Evolutionary conservation across 805 yeast species (phyloP), one percentile per base, ranked within the genome.

Genomic region (Kazachstania viticola): DNA sequence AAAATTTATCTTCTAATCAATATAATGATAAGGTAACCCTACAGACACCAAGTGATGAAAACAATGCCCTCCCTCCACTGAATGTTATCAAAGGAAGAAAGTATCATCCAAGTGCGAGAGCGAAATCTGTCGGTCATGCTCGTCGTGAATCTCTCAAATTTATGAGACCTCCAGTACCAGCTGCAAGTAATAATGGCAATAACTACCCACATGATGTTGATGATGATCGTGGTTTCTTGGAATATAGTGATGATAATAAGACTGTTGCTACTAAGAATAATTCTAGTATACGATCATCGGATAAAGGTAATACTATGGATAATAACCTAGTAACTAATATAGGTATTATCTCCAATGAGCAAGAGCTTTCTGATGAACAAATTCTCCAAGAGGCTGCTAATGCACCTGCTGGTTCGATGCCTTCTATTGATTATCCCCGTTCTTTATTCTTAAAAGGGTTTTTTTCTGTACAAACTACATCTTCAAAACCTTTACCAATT

Each of bases 381-480:
- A 67, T 72, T 28, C 54, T 73, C 37, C 61, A 56, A 11, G 56
- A 57, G 32, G 71, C 71, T 13, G 65, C 68, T 12, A 60, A 61
- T 38, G 85, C 93, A 11, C 71, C 75, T 35, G 73, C 78, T 2
- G 83, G 82, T 34, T 60, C 79, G 12, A 85, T 87, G 95, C 94
- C 93, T 17, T 84, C 95, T 1, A 84, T 88, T 53, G 95, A 87
- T 49, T 83, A 75, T 51, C 94, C 95, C 38, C 79, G 79, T 59
- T 87, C 94, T 2, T 68, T 87, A 42, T 85, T 84, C 62, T 67
- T 87, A 54, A 83, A 85, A 52, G 96, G 96, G 1, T 87, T 88
- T 50, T 87, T 87, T 59, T 77, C 88, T 37, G 96, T 87, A 30
- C 95, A 87, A 59, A 82, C 94, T 1, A 87, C 97, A 0, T 84